phyloP scores from a whole-genome alignment of 1,284 basidiomycete species.

The Pterulicium gracile region DNA sequence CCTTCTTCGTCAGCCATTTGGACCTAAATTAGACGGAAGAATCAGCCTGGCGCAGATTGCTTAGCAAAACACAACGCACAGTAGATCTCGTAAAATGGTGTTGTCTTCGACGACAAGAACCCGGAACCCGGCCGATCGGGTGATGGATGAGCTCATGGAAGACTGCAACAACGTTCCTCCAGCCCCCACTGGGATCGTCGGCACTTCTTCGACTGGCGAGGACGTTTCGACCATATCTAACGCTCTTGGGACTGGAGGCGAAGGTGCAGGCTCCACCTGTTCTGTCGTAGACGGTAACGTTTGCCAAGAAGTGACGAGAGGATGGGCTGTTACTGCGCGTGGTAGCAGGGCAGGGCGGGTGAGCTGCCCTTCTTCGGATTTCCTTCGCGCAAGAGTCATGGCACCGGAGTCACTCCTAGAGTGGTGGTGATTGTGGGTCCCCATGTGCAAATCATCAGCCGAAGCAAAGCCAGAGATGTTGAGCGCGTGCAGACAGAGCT shows the following conservation, averaged over 20 bases:
- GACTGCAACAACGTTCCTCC: constrained; percentile 53
- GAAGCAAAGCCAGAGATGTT: constrained; percentile 23
- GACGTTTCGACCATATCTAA: constrained; percentile 12
- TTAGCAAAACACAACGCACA: constrained; percentile 33
- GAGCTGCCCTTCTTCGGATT: constrained; percentile 34
- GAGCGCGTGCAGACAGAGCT: constrained; percentile 60
- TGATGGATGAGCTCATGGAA: constrained; percentile 38
- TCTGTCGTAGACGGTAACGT: constrained; percentile 21
- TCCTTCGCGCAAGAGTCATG: constrained; percentile 26
- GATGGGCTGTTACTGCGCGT: constrained; percentile 39
- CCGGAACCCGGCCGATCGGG: constrained; percentile 31
- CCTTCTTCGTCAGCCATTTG: constrained; percentile 75
- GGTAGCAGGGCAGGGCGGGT: constrained; percentile 32
- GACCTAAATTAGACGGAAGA: constrained; percentile 34
- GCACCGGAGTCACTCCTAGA: constrained; percentile 12
- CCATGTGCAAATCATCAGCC: not conserved
- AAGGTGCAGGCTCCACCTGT: constrained; percentile 18
- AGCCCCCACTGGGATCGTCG: constrained; percentile 44
- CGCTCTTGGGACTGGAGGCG: constrained; percentile 7
- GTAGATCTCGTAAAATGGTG: constrained; percentile 56
- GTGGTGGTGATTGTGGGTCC: too few species aligned
- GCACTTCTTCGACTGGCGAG: constrained; percentile 22
- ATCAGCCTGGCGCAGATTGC: constrained; percentile 12
- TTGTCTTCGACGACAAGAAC: constrained; percentile 84
- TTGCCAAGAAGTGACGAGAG: constrained; percentile 27